Base-by-base conservation (phyloP, 73 alveolate genomes). In the Paramecium tetraurelia region DNA sequence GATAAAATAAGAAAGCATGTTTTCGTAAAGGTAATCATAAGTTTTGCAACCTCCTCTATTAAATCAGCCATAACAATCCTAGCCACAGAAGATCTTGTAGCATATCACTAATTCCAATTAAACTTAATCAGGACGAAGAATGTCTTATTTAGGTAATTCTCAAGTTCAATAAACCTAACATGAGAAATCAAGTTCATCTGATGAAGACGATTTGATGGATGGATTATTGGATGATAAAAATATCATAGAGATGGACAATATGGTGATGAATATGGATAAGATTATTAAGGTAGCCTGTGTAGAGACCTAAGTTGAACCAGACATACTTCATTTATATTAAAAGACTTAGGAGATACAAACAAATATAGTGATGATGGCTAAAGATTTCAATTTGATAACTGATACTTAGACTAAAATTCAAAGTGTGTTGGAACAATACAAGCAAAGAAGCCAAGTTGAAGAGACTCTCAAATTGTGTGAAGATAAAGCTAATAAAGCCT, bases 261-360 rank as follows among this genome's bases (percentile, higher is more conserved):
- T 80, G 90, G 90, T 80, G 2, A 80, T 80, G 90, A 80, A 80
- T 18, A 80, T 80, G 90, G 90, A 80, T 80, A 80, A 80, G 16
- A 35, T 80, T 24, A 48, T 80, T 8, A 80, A 41, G 3, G 90
- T 80, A 22, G 70, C 70, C 7, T 80, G 90, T 80, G 90, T 24
- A 44, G 41, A 40, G 14, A 41, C 70, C 5, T 27, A 80, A 46
- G 72, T 80, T 20, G 90, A 80, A 31, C 75, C 36, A 14, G 90
- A 80, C 7, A 21, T 80, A 12, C 21, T 24, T 16, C 7, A 44
- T 12, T 80, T 44, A 22, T 80, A 44, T 44, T 80, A 41, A 12
- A 80, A 41, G 7, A 41, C 35, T 41, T 59, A 38, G 16, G 90
- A 80, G 22, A 80, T 63, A 1, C 29, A 80, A 80, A 80, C 76